Evolutionary conservation across 208 protist genomes (phyloP).

Genomic region (Crithidia expoeki): DNA sequence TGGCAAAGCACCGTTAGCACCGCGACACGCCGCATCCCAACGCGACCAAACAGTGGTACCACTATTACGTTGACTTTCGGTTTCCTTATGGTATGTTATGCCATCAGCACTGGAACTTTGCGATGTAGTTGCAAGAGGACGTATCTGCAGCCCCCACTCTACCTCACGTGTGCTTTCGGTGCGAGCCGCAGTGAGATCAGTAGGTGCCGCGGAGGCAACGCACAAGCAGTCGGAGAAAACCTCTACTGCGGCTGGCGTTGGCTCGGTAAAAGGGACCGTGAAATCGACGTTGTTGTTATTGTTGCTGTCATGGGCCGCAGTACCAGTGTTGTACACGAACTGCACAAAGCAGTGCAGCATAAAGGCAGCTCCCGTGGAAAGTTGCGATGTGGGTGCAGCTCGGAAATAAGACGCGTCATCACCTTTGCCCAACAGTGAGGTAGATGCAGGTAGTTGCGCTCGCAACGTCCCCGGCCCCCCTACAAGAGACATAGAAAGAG

Average conservation of each 20-base stretch:
- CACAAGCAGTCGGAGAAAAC: neutral
- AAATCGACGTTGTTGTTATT: neutral
- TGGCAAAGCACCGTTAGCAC: neutral
- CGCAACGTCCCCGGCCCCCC: too few relatives aligned
- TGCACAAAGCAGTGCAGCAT: slow-evolving; percentile 7
- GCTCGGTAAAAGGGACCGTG: neutral
- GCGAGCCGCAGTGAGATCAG: neutral
- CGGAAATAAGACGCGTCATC: neutral
- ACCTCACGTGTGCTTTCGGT: neutral
- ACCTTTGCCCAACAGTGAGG: neutral
- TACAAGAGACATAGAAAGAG: too few relatives aligned
- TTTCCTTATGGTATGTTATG: neutral
- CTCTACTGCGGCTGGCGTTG: slow-evolving; percentile 6
- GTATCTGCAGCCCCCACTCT: slow-evolving; percentile 6
- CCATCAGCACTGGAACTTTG: neutral
- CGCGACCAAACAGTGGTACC: neutral
- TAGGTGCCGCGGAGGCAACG: neutral
- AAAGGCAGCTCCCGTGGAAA: neutral
- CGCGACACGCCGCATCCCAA: neutral
- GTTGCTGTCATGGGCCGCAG: neutral
- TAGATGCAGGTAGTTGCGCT: neutral
- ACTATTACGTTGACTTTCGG: neutral
- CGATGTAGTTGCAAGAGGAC: neutral
- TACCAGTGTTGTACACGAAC: neutral
- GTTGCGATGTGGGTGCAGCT: neutral